phyloP scores from a whole-genome alignment of 352 stramenopile species.

The Salisapilia sapeloensis region DNA sequence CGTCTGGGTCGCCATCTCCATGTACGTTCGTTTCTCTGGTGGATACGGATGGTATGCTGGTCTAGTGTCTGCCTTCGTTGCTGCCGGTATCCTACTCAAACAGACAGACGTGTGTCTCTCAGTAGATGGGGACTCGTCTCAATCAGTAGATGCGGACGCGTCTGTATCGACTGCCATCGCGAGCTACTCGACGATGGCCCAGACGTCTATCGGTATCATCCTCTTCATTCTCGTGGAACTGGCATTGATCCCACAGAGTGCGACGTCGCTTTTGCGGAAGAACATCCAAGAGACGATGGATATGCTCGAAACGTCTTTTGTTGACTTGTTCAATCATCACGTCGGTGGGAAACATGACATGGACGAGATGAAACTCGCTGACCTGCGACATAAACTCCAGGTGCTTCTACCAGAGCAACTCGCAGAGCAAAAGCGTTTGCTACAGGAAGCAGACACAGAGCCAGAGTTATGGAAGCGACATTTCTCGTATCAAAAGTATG shows the following conservation, averaged over 20 bases:
- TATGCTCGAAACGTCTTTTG: conserved; percentile 40
- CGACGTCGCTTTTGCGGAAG: conserved; percentile 31
- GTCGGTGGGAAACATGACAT: conserved; percentile 30
- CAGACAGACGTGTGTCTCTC: conserved; percentile 38
- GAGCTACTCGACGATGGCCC: conserved; percentile 60
- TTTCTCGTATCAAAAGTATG: conserved; percentile 68
- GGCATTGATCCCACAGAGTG: conserved; percentile 47
- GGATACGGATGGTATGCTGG: conserved; percentile 57
- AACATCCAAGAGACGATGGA: conserved; percentile 66
- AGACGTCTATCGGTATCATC: conserved; percentile 64
- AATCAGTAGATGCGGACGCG: conserved; percentile 6
- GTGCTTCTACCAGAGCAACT: conserved; percentile 34
- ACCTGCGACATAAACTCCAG: conserved; percentile 38
- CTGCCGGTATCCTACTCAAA: conserved; percentile 34
- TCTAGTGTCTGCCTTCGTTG: conserved; percentile 56
- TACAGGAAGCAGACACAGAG: conserved; percentile 42
- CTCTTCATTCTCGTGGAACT: conserved; percentile 63
- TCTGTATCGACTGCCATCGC: conserved; percentile 32
- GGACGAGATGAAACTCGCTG: conserved; percentile 25
- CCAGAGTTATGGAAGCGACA: conserved; percentile 44
- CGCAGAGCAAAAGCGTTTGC: conserved; percentile 33
- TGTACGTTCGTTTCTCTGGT: conserved; percentile 54
- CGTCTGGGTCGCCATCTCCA: conserved; percentile 51
- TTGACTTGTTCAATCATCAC: conserved; percentile 54
- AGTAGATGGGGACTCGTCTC: conserved; percentile 4